Conservation (phyloP, 805 yeast genomes). For the Yarrowia sp. region DNA sequence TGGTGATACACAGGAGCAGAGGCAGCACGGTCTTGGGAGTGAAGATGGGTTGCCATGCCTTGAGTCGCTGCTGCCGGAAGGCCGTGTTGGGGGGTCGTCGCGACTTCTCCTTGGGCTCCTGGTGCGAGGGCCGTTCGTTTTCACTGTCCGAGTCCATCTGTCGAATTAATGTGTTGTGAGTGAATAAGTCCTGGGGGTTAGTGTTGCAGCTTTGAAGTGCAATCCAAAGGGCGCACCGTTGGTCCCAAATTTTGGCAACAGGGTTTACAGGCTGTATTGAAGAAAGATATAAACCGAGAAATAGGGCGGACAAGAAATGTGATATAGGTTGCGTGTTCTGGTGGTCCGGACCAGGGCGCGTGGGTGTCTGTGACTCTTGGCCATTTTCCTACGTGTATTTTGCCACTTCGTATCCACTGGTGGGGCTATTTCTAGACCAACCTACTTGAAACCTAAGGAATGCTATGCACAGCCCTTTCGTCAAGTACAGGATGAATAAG, state of each 20-base stretch:
- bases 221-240: background rate
- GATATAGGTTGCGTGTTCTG: background rate
- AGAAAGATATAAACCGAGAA: background rate
- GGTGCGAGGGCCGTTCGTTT: slow-evolving; percentile 33
- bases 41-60: slow-evolving; percentile 81
- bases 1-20: slow-evolving; percentile 64
- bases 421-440: no score
- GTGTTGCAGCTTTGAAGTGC: background rate
- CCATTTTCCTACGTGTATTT: no score
- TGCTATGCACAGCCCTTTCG: slow-evolving; percentile 16
- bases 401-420: no score
- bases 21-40: slow-evolving; percentile 92
- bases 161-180: background rate
- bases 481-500: background rate
- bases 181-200: background rate
- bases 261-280: background rate
- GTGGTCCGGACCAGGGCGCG: no score
- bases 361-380: no score
- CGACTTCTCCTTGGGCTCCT: slow-evolving; percentile 39
- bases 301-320: no score
- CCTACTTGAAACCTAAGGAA: background rate
- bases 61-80: slow-evolving; percentile 53
- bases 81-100: slow-evolving; percentile 46
- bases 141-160: slow-evolving; percentile 36
- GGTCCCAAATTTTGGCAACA: slow-evolving; percentile 6